These are phyloP conservation scores for Flammula alnicola DNA, from an alignment of 1,284 basidiomycete genomes.

Conservation along the genomic window DNA sequence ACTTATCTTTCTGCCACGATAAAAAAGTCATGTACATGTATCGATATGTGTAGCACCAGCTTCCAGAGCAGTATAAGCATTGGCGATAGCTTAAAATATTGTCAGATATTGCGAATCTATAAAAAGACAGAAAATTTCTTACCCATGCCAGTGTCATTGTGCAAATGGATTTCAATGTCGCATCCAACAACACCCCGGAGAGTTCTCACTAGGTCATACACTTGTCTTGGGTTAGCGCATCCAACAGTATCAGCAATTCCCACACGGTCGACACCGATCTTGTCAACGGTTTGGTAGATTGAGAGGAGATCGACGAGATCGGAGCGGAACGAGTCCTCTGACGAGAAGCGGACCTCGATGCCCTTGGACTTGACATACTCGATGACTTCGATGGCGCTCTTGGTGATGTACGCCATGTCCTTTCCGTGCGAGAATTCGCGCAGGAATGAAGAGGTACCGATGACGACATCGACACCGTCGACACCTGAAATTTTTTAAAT, in stretches of 20 bases:
- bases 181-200: constrained; percentile 94
- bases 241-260: constrained; percentile 99
- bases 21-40: constrained; percentile 65
- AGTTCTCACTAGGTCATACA: constrained; percentile 97
- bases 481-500: constrained; percentile 64
- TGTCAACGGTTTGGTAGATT: constrained; percentile 99
- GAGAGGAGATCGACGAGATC: constrained; percentile 98
- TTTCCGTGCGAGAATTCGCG: constrained; percentile 99
- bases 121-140: constrained; percentile 24
- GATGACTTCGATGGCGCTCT: constrained; percentile 98
- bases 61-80: constrained; percentile 98
- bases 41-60: constrained; percentile 99
- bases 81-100: constrained; percentile 82
- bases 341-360: constrained; percentile 99
- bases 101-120: neutral
- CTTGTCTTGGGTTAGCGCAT: constrained; percentile 98
- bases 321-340: constrained; percentile 99
- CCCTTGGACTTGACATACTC: constrained; percentile 99
- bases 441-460: constrained; percentile 98
- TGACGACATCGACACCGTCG: constrained; percentile 99
- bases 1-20: constrained; percentile 7
- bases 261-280: constrained; percentile 99
- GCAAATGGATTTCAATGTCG: constrained; percentile 98
- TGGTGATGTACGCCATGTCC: constrained; percentile 99
- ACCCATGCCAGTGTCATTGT: constrained; percentile 98